phyloP scores from a whole-genome alignment of 352 stramenopile genomes.

The Globisporangium rhizosaccharum region DNA sequence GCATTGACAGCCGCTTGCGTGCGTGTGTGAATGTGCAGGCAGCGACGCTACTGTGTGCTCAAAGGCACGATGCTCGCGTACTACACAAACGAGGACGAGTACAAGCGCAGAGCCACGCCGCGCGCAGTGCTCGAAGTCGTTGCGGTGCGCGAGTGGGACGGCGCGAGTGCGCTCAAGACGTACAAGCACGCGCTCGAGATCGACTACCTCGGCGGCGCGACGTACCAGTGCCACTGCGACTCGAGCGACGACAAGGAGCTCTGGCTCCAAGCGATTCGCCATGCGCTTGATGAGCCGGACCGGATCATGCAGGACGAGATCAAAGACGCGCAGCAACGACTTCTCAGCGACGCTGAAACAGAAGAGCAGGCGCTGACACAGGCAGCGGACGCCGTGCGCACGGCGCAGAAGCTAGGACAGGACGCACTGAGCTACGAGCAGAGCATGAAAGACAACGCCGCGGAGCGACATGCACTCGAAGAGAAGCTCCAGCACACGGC shows the following conservation, averaged over 20 bases:
- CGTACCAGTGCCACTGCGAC: constrained; percentile 54
- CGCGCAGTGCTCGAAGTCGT: constrained; percentile 62
- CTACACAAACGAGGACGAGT: constrained; percentile 52
- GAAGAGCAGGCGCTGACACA: constrained; percentile 38
- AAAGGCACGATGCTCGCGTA: constrained; percentile 75
- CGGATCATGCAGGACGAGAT: constrained; percentile 76
- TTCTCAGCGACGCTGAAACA: constrained; percentile 30
- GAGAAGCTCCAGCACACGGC: constrained; percentile 24
- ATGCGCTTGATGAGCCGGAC: constrained; percentile 65
- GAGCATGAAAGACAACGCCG: constrained; percentile 24
- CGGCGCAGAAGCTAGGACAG: constrained; percentile 23
- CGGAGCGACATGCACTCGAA: constrained; percentile 21
- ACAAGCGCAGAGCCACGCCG: constrained; percentile 29
- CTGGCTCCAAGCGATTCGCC: constrained; percentile 54
- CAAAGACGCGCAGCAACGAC: constrained; percentile 51
- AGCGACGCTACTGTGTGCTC: constrained; percentile 65
- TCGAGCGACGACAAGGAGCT: constrained; percentile 44
- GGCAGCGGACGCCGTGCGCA: constrained; percentile 40
- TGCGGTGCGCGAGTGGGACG: constrained; percentile 33
- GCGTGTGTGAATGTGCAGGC: constrained; percentile 22
- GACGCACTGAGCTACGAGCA: constrained; percentile 26
- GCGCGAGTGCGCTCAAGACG: constrained; percentile 15
- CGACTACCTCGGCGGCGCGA: constrained; percentile 33
- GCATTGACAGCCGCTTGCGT: not conserved
- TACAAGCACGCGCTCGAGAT: constrained; percentile 20